A percentile compares a stretch with the other conserved stretches of the same genome.
Conservation (phyloP, 257 asterid species). For the Euphrasia confusa region DNA sequence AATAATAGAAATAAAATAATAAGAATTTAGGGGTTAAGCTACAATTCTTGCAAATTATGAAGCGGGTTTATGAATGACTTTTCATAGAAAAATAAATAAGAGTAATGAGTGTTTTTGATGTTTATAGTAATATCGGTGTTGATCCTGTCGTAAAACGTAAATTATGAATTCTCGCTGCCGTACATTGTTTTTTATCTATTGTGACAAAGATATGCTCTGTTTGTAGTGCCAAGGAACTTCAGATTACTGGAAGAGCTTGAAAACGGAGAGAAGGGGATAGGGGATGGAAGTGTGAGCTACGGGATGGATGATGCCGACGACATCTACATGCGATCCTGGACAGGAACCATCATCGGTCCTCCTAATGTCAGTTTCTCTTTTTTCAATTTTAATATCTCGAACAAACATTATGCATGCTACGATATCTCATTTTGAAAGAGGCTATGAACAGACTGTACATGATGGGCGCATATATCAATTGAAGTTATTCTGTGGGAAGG, state of each 20-base stretch:
- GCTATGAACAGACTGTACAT: conserved; percentile 54
- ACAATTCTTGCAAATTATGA: too few species aligned
- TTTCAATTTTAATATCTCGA: too few species aligned
- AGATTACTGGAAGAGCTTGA: conserved; percentile 84
- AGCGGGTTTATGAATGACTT: too few species aligned
- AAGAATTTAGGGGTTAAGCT: too few species aligned
- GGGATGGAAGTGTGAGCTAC: conserved; percentile 88
- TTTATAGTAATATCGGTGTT: neutral
- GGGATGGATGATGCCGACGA: conserved; percentile 92
- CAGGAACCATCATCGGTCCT: conserved; percentile 87
- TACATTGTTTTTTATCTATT: neutral
- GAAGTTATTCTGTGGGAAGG: conserved; percentile 72
- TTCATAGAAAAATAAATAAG: too few species aligned
- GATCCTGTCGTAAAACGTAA: neutral
- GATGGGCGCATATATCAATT: conserved; percentile 82
- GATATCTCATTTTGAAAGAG: conserved; percentile 9
- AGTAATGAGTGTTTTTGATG: too few species aligned
- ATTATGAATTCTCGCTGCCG: too few species aligned
- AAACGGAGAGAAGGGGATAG: conserved; percentile 90
- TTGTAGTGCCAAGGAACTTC: conserved; percentile 74
- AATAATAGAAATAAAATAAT: too few species aligned
- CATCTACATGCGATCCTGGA: conserved; percentile 84
- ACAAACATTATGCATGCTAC: neutral
- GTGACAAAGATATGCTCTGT: conserved; percentile 13
- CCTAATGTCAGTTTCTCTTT: conserved; percentile 53